Conservation (phyloP, 1,284 basidiomycete species). For the Trametes pubescens region DNA sequence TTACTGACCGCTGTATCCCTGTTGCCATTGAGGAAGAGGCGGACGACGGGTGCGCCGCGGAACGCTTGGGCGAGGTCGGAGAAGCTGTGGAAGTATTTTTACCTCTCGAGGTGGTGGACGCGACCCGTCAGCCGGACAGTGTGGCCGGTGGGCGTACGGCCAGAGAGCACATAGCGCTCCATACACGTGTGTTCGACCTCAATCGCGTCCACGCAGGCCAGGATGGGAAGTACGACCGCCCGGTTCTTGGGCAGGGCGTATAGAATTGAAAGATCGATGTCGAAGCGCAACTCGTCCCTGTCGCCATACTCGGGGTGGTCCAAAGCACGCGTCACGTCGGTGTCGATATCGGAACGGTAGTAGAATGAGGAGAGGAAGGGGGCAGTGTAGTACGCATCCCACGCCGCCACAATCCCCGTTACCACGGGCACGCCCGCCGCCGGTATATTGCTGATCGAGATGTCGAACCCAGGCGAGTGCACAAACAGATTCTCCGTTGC, state of each 20-base stretch:
- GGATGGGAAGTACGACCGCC: conserved; percentile 7
- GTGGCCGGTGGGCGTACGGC: conserved; percentile 8
- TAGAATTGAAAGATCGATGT: background rate
- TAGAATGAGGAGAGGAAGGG: conserved; percentile 20
- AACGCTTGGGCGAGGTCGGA: conserved; percentile 1
- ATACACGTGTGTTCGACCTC: background rate
- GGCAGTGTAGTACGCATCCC: conserved; percentile 29
- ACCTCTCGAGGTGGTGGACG: background rate
- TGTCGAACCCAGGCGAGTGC: conserved; percentile 33
- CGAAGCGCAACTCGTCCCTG: too few relatives aligned
- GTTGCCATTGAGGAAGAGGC: conserved; percentile 2
- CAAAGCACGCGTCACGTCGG: background rate
- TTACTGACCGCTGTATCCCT: background rate
- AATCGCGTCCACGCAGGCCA: background rate
- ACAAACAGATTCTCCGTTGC: conserved; percentile 37
- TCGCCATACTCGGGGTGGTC: conserved; percentile 9
- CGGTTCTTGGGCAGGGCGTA: background rate
- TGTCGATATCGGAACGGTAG: background rate
- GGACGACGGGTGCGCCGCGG: conserved; percentile 3
- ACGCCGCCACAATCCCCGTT: conserved; percentile 40
- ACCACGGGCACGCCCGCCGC: conserved; percentile 44
- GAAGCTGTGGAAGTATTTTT: background rate
- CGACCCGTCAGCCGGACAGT: background rate
- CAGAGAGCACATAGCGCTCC: conserved; percentile 1
- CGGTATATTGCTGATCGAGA: conserved; percentile 42